Evolutionary conservation across 1,284 basidiomycete species (phyloP), one percentile per base, ranked within the genome.

Genomic region (Puccinia novopanici): DNA sequence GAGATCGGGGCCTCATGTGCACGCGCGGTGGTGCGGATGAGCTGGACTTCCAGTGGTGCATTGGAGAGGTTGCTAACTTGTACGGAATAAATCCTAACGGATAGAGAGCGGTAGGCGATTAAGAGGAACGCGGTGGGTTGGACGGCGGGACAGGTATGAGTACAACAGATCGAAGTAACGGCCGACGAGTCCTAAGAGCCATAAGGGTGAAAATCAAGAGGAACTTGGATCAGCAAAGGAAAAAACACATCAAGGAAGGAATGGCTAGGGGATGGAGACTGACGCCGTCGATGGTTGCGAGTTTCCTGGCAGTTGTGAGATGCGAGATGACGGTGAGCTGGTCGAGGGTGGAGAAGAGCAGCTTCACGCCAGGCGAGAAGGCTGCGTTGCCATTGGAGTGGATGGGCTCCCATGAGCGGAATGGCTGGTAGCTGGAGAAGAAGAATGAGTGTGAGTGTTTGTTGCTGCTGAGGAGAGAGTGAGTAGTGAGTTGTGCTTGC

Each of bases 1-100:
- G 98, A 94, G 68, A 98, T 92, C 24, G 96, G 96, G 6, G 95
- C 92, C 75, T 94, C 92, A 84, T 98, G 95, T 0, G 94, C 92
- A 82, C 91, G 91, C 5, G 93, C 87, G 48, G 57, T 61, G 24
- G 65, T 76, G 63, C 40, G 34, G 19, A 68, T 34, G 19, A 63
- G 67, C 9, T 55, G 54, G 40, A 73, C 55, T 30, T 59, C 48
- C 37, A 42, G 40, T 6, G 37, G 17, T 79, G 65, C 59, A 24
- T 59, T 27, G 34, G 83, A 63, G 17, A 83, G 80, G 12, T 81
- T 55, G 8, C 84, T 83, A 12, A 83, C 82, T 1, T 86, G 85
- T 13, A 88, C 84, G 19, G 87, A 84, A 83, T 89, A 89, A 83
- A 88, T 87, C 55, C 88, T 86, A 19, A 90, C 83, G 0, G 87